phyloP scores from a whole-genome alignment of 345 rosid species.

The Citrus reticulata region DNA sequence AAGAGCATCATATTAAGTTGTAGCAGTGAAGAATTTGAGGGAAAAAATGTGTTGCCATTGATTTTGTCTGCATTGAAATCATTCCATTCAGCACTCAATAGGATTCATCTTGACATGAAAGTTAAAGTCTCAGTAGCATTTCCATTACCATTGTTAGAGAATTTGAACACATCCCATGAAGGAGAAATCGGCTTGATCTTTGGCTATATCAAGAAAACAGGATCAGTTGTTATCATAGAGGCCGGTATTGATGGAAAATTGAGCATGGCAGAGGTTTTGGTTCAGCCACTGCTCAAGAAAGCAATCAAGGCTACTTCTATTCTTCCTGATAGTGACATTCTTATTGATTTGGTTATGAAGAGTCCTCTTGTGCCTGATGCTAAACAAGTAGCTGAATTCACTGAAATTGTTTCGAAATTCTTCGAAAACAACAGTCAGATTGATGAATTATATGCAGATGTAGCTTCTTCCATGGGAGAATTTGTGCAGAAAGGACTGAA shows the following conservation, averaged over 20 bases:
- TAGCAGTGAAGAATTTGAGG: not conserved
- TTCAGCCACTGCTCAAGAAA: conserved; percentile 24
- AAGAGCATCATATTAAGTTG: conserved; percentile 28
- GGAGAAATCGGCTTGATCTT: conserved; percentile 23
- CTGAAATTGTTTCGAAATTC: conserved; percentile 17
- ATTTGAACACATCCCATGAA: conserved; percentile 15
- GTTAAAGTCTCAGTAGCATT: conserved; percentile 36
- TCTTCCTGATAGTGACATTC: conserved; percentile 23
- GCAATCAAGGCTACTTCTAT: conserved; percentile 16
- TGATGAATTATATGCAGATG: conserved; percentile 28
- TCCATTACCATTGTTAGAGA: conserved; percentile 35
- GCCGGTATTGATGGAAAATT: conserved; percentile 15
- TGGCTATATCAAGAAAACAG: conserved; percentile 22
- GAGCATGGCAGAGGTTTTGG: conserved; percentile 22
- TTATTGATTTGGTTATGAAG: conserved; percentile 20
- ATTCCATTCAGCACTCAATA: conserved; percentile 20
- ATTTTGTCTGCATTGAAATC: conserved; percentile 28
- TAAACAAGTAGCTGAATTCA: conserved; percentile 23
- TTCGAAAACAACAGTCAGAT: conserved; percentile 13
- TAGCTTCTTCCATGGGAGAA: conserved; percentile 17
- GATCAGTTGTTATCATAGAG: conserved; percentile 31
- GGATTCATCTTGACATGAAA: conserved; percentile 5
- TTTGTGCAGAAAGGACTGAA: conserved; percentile 1
- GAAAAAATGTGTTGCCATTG: conserved; percentile 18
- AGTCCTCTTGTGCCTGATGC: conserved; percentile 17